A percentile compares a stretch with the other conserved stretches of the same genome.
These are phyloP conservation scores for Hericium coralloides DNA, from an alignment of 768 basidiomycete genomes.

Conservation along the genomic window DNA sequence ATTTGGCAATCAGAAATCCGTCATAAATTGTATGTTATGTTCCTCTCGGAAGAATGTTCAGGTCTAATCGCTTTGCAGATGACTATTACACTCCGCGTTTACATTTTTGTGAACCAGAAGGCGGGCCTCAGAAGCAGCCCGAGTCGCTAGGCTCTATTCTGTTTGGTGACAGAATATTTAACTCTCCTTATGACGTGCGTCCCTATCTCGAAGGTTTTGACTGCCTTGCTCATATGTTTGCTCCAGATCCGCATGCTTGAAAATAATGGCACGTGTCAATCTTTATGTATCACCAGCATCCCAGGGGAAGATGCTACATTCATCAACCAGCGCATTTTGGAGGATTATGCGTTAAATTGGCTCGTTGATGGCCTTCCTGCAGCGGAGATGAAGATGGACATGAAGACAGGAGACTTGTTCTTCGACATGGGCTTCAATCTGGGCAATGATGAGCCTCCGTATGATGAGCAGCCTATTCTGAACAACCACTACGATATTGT, in stretches of 20 bases:
- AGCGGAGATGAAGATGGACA: conserved; percentile 84
- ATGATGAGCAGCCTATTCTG: conserved; percentile 53
- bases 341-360: conserved; percentile 93
- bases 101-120: conserved; percentile 77
- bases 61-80: conserved; percentile 35
- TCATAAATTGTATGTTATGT: conserved; percentile 67
- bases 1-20: conserved; percentile 55
- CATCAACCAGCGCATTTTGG: conserved; percentile 84
- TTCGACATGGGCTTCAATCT: conserved; percentile 93
- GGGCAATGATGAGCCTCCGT: conserved; percentile 57
- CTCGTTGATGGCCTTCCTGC: conserved; percentile 91
- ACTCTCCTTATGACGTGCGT: conserved; percentile 79
- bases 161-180: conserved; percentile 94
- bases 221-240: too few relatives aligned
- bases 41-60: background rate
- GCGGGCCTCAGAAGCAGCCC: conserved; percentile 63
- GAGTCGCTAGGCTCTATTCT: conserved; percentile 89
- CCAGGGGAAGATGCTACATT: conserved; percentile 72
- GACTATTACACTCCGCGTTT: conserved; percentile 90
- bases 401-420: conserved; percentile 73
- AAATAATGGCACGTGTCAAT: conserved; percentile 66
- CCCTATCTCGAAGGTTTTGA: background rate
- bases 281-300: conserved; percentile 58
- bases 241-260: conserved; percentile 72
- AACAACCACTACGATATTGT: conserved; percentile 94